phyloP scores from a whole-genome alignment of 306 rosid genomes.

The Casuarina glauca region DNA sequence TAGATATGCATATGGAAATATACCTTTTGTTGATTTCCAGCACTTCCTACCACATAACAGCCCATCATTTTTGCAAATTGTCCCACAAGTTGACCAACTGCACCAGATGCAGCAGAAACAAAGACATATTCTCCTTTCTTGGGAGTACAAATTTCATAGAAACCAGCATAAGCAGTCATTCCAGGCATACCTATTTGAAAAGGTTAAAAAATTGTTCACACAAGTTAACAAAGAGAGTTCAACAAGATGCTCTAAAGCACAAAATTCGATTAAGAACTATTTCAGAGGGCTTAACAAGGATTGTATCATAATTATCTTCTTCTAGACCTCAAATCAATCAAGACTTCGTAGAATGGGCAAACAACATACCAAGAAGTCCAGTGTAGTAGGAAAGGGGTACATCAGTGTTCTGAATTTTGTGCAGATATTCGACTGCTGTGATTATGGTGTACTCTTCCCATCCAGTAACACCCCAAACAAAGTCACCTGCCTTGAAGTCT shows the following conservation, averaged over 20 bases:
- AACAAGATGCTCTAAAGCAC: neutral
- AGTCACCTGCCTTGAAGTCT: no score
- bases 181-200: slow-evolving; percentile 20
- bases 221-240: no score
- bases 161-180: slow-evolving; percentile 23
- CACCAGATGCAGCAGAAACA: slow-evolving; percentile 17
- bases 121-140: slow-evolving; percentile 25
- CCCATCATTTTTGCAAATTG: slow-evolving; percentile 5
- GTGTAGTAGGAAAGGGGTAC: no score
- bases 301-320: neutral
- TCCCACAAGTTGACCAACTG: slow-evolving; percentile 21
- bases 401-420: no score
- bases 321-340: neutral
- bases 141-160: slow-evolving; percentile 14
- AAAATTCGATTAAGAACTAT: no score
- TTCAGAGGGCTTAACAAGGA: neutral
- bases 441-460: no score
- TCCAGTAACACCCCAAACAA: no score
- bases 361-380: no score
- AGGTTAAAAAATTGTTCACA: no score
- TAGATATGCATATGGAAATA: neutral
- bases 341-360: neutral
- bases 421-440: no score
- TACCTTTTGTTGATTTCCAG: slow-evolving; percentile 7
- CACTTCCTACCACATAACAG: slow-evolving; percentile 7